Percentiles rank a stretch among this genome's conserved stretches.
Conservation (phyloP, 176 grass and related monocot genomes). For the Lolium rigidum region DNA sequence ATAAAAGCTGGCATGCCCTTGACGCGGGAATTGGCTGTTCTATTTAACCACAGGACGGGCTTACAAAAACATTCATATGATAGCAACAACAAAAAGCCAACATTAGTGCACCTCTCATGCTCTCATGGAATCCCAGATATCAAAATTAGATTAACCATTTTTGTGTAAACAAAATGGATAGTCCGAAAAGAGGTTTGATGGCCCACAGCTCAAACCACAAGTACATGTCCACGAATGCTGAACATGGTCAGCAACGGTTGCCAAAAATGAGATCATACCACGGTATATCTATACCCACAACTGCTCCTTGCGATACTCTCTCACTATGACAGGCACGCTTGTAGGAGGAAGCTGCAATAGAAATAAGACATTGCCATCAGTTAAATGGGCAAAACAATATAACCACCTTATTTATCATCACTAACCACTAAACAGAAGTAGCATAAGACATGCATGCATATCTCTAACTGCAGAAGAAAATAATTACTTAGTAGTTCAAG, state of each 20-base stretch:
- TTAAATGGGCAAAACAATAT: constrained; percentile 27
- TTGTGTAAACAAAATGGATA: constrained; percentile 31
- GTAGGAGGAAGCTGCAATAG: constrained; percentile 80
- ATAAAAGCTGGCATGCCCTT: background rate
- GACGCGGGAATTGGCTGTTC: background rate
- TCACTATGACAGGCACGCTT: constrained; percentile 85
- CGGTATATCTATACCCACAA: constrained; percentile 69
- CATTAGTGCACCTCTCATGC: constrained; percentile 44
- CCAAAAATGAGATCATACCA: constrained; percentile 44
- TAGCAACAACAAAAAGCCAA: background rate
- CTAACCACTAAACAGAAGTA: constrained; percentile 30
- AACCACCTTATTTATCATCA: constrained; percentile 24
- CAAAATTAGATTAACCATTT: constrained; percentile 48
- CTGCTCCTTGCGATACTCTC: constrained; percentile 80
- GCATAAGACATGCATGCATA: constrained; percentile 18
- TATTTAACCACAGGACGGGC: background rate
- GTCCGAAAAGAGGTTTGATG: constrained; percentile 25
- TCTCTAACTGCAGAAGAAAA: constrained; percentile 31
- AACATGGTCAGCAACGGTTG: constrained; percentile 26
- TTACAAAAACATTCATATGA: background rate
- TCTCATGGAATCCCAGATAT: constrained; percentile 21
- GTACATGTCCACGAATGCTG: constrained; percentile 27
- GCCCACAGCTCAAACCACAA: constrained; percentile 35
- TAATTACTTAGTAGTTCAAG: background rate
- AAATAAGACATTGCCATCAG: constrained; percentile 26